These are phyloP conservation scores for Spongispora temasekensis DNA, from an alignment of 1,284 basidiomycete species.

Conservation along the genomic window DNA sequence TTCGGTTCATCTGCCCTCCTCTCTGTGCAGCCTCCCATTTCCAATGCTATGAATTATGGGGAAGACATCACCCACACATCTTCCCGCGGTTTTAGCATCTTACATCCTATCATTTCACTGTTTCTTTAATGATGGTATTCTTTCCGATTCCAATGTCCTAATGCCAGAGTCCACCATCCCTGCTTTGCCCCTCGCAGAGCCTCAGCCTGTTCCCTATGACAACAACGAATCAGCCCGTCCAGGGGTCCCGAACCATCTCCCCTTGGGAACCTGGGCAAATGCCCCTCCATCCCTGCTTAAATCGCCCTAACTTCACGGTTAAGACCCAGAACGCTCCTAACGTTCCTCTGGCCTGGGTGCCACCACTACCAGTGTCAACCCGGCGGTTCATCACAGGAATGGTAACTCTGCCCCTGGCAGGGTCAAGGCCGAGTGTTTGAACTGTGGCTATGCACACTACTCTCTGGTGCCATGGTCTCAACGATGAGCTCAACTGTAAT, in stretches of 20 bases:
- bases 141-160: slow-evolving; percentile 23
- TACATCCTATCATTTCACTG: slow-evolving; percentile 54
- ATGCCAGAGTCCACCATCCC: slow-evolving; percentile 27
- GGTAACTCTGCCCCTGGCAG: slow-evolving; percentile 62
- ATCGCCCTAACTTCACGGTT: slow-evolving; percentile 59
- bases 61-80: slow-evolving; percentile 57
- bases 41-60: slow-evolving; percentile 71
- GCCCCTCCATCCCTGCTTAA: slow-evolving; percentile 46
- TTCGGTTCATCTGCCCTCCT: slow-evolving; percentile 79
- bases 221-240: slow-evolving; percentile 34
- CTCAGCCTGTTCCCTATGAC: slow-evolving; percentile 2
- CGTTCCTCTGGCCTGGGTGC: slow-evolving; percentile 62
- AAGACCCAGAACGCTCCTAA: slow-evolving; percentile 42
- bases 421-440: slow-evolving; percentile 80
- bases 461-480: slow-evolving; percentile 77
- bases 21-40: slow-evolving; percentile 60
- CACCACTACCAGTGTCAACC: slow-evolving; percentile 55
- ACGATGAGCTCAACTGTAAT: slow-evolving; percentile 84
- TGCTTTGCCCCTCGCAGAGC: slow-evolving; percentile 7
- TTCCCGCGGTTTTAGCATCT: slow-evolving; percentile 59
- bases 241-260: slow-evolving; percentile 47
- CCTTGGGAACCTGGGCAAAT: slow-evolving; percentile 49
- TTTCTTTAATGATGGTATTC: slow-evolving; percentile 11
- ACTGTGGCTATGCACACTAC: slow-evolving; percentile 85
- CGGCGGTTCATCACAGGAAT: slow-evolving; percentile 37